Base-by-base conservation (phyloP, 371 early-diverging fungal genomes). In the Haplosporangium sp. region DNA sequence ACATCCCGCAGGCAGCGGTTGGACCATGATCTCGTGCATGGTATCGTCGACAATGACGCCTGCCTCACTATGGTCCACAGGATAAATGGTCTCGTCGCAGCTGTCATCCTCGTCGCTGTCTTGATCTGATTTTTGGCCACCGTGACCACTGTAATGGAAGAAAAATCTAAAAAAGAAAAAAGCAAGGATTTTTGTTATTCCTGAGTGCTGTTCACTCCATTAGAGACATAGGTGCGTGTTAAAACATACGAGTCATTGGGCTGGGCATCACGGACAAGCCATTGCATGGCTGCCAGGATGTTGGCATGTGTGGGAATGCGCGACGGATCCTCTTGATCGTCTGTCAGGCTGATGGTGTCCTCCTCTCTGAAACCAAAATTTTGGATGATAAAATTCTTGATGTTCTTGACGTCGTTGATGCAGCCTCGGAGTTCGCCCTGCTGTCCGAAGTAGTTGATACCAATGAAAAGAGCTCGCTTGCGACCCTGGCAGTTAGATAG, bases 111-210 rank as follows among this genome's bases (percentile, higher is more conserved):
- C 96, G 76, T 97, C 96, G 18, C 94, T 94, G 53, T 89, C 84
- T 11, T 57, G 56, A 83, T 95, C 95, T 54, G 79, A 73, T 8
- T 80, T 48, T 60, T 89, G 89, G 8, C 89, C 90, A 43, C 98
- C 98, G 82, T 98, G 98, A 9, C 98, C 98, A 67, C 92, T 92
- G 81, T 86, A 98, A 75, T 96, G 96, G 82, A 96, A 90, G 69
- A 95, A 91, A 82, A 92, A 88, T 29, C 89, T 89, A 69, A 54
- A 40, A n/a, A 46, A 36, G 18, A 38, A 18, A 9, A 21, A 29
- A 37, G 10, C 55, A 42, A 38, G 23, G 57, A 43, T 37, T 43
- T 57, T 57, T 21, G 21, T 40, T 37, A 41, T 43, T 57, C 58
- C 20, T 46, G 20, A 46, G 16, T 20, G 13, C 6, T 18, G 37